phyloP scores from a whole-genome alignment of 495 filamentous ascomycete species.

The Friedmanniomyces simplex region DNA sequence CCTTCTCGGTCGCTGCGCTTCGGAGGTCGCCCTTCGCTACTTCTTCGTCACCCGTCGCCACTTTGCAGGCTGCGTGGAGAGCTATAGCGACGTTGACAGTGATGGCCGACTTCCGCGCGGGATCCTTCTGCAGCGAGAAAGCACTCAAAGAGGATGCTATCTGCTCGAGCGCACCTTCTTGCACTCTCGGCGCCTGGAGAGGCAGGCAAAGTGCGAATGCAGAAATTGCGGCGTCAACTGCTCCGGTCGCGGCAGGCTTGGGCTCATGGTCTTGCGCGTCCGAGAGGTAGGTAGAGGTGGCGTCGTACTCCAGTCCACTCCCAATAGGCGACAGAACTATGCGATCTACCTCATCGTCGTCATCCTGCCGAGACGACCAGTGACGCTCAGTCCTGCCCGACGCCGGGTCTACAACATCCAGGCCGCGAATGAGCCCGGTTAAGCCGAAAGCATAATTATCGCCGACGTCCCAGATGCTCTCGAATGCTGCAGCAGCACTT shows the following conservation, averaged over 20 bases:
- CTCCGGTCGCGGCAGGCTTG: conserved; percentile 82
- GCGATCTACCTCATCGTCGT: conserved; percentile 61
- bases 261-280: conserved; percentile 38
- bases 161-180: conserved; percentile 92
- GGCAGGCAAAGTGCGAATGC: conserved; percentile 86
- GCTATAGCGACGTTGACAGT: conserved; percentile 81
- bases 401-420: conserved; percentile 41
- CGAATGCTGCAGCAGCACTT: conserved; percentile 78
- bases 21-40: conserved; percentile 65
- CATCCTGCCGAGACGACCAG: conserved; percentile 51
- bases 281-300: conserved; percentile 55
- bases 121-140: conserved; percentile 68
- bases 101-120: conserved; percentile 79
- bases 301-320: conserved; percentile 79
- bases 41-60: conserved; percentile 67
- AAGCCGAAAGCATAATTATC: conserved; percentile 94
- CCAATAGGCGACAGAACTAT: conserved; percentile 61
- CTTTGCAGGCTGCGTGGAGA: conserved; percentile 67
- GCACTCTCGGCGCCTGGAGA: conserved; percentile 76
- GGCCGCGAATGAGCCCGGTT: conserved; percentile 70
- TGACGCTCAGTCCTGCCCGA: conserved; percentile 43
- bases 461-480: conserved; percentile 85
- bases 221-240: conserved; percentile 85
- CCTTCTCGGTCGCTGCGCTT: conserved; percentile 68
- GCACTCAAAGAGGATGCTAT: conserved; percentile 77